Conservation (phyloP, 2,329 filamentous ascomycete genomes). For the Exophiala aquamarina region DNA sequence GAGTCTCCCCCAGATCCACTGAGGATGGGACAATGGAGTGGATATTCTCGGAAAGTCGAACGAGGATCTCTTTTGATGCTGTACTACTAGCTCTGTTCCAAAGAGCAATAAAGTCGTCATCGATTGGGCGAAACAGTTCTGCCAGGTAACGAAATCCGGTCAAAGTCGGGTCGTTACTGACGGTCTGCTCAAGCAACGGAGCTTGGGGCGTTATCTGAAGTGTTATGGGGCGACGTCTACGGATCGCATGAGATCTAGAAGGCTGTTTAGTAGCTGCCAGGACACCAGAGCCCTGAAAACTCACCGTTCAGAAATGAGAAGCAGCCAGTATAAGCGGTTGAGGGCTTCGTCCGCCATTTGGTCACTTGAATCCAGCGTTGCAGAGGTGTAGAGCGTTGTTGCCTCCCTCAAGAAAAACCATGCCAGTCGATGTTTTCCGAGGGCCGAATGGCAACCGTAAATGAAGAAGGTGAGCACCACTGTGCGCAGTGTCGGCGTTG, state of each 20-base stretch:
- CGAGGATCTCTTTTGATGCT: slow-evolving; percentile 57
- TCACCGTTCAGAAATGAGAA: slow-evolving; percentile 44
- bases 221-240: slow-evolving; percentile 64
- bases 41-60: slow-evolving; percentile 58
- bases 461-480: slow-evolving; percentile 73
- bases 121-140: slow-evolving; percentile 63
- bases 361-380: slow-evolving; percentile 49
- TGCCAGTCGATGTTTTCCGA: slow-evolving; percentile 71
- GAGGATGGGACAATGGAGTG: slow-evolving; percentile 1
- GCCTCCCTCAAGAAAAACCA: slow-evolving; percentile 79
- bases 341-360: slow-evolving; percentile 61
- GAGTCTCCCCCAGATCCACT: slow-evolving; percentile 9
- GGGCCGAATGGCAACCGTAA: slow-evolving; percentile 68
- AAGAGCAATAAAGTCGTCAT: slow-evolving; percentile 60
- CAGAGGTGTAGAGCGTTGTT: slow-evolving; percentile 58
- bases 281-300: background rate
- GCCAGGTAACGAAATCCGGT: slow-evolving; percentile 60
- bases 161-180: slow-evolving; percentile 53
- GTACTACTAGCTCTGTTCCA: slow-evolving; percentile 66
- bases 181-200: slow-evolving; percentile 58
- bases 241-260: slow-evolving; percentile 64
- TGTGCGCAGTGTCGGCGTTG: slow-evolving; percentile 39
- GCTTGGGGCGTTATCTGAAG: slow-evolving; percentile 63
- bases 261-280: background rate
- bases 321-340: slow-evolving; percentile 69